Evolutionary conservation across 768 basidiomycete species (phyloP).

Genomic region (Leccinellum luteum): DNA sequence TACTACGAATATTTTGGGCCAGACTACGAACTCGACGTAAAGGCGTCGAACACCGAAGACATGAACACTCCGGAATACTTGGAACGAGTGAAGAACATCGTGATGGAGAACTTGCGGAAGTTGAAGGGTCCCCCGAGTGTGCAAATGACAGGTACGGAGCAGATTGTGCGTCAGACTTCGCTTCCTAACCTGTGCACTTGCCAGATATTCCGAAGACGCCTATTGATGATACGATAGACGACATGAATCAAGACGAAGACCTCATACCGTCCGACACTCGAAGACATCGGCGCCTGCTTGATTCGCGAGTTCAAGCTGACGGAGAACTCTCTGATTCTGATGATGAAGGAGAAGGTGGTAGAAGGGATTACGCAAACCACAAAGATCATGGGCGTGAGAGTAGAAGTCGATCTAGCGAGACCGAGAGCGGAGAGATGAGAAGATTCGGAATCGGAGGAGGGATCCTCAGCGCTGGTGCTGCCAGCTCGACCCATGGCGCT

Average conservation of each 20-base stretch:
- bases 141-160: conserved; percentile 74
- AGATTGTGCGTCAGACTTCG: background rate
- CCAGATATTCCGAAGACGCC: conserved; percentile 82
- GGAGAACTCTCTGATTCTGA: conserved; percentile 96
- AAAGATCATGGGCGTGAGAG: conserved; percentile 48
- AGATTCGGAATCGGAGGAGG: conserved; percentile 70
- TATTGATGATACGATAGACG: conserved; percentile 82
- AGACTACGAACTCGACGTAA: conserved; percentile 94
- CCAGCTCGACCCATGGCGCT: conserved; percentile 62
- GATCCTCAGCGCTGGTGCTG: conserved; percentile 61
- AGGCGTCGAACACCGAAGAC: conserved; percentile 92
- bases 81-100: conserved; percentile 87
- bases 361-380: conserved; percentile 65
- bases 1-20: conserved; percentile 99
- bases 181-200: background rate
- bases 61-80: conserved; percentile 91
- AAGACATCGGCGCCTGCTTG: conserved; percentile 72
- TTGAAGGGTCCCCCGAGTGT: conserved; percentile 88
- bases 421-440: conserved; percentile 41
- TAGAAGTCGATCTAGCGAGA: conserved; percentile 40
- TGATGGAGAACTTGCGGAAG: conserved; percentile 87
- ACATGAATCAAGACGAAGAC: conserved; percentile 81
- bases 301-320: conserved; percentile 78
- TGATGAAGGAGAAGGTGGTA: conserved; percentile 90
- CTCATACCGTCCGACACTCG: conserved; percentile 74